Base-by-base conservation (phyloP, 2,329 filamentous ascomycete species). In the Exserohilum rostratum region DNA sequence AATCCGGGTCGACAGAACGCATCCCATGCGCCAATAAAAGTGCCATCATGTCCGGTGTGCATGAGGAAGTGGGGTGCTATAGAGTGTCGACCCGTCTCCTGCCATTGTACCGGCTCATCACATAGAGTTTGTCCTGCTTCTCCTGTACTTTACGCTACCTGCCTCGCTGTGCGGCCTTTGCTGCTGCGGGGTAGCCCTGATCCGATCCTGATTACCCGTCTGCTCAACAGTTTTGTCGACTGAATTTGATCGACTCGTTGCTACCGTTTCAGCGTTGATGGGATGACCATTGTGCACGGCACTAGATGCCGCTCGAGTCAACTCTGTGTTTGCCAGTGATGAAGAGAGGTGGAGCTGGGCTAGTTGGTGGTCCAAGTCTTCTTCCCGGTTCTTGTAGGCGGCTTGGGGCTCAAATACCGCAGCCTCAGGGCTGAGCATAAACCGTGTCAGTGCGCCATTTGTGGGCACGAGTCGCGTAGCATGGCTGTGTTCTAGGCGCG, bases 311-410 rank as follows among this genome's bases (percentile, higher is more conserved):
- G 57, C 58, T 3, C 58, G 58, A 20, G 12, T 15, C 37, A 46
- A 20, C 7, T 18, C n/a, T 39, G 37, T 43, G 11, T 38, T 27
- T 17, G 37, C 48, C 31, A 47, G 27, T 11, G 65, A 53, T 10
- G 63, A 52, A 39, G 60, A 61, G 27, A 67, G 61, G 50, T 58
- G 65, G 18, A 67, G 58, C 37, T 60, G 62, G 40, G 65, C 60
- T 12, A 66, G 29, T 12, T 56, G 35, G 7, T 31, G 44, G 35
- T 20, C 42, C 9, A 51, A 9, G 25, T 17, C 27, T 7, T 50
- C 38, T 12, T 57, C 39, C 3, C 50, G 40, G 18, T 20, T n/a
- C 17, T 27, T 47, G 33, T 50, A 35, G 6, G 15, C 39, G 11
- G 25, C 33, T 37, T 38, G 53, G 3, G 70, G 67, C 46, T 67